phyloP scores from a whole-genome alignment of 768 basidiomycete species.

The Tricholoma terreum region DNA sequence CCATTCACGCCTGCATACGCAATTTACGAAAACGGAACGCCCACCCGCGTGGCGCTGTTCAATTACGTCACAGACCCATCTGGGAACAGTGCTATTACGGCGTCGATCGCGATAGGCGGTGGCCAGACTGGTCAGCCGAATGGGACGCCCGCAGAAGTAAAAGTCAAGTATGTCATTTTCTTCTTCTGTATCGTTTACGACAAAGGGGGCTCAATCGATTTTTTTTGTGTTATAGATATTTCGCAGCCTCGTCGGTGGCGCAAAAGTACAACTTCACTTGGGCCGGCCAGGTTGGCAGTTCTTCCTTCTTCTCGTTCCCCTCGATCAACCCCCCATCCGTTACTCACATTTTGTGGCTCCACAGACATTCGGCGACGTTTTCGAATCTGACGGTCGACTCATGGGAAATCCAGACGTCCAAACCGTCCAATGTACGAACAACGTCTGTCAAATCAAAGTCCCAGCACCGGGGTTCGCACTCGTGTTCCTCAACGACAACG shows the following conservation, averaged over 20 bases:
- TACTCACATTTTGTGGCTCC: neutral
- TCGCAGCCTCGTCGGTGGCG: conserved; percentile 43
- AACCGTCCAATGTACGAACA: conserved; percentile 51
- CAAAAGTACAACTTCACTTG: conserved; percentile 59
- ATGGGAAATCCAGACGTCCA: conserved; percentile 47
- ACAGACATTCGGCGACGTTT: conserved; percentile 56
- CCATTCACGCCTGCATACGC: conserved; percentile 64
- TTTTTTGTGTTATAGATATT: conserved; percentile 42
- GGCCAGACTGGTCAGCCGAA: conserved; percentile 33
- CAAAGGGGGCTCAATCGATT: neutral
- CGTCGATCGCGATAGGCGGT: conserved; percentile 45
- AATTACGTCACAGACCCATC: conserved; percentile 63
- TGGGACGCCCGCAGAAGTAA: conserved; percentile 41
- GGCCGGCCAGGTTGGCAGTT: conserved; percentile 50
- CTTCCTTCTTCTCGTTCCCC: too few species aligned
- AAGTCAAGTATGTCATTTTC: conserved; percentile 43
- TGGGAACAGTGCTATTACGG: conserved; percentile 52
- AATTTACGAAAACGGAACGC: conserved; percentile 64
- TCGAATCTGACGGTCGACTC: conserved; percentile 64
- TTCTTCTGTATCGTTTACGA: neutral
- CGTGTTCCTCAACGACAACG: conserved; percentile 56
- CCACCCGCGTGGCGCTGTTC: conserved; percentile 60
- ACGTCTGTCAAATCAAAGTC: conserved; percentile 58
- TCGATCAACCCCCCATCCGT: neutral
- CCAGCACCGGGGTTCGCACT: conserved; percentile 68